phyloP scores from a whole-genome alignment of 495 filamentous ascomycete genomes.

The Pyrenula massariospora region DNA sequence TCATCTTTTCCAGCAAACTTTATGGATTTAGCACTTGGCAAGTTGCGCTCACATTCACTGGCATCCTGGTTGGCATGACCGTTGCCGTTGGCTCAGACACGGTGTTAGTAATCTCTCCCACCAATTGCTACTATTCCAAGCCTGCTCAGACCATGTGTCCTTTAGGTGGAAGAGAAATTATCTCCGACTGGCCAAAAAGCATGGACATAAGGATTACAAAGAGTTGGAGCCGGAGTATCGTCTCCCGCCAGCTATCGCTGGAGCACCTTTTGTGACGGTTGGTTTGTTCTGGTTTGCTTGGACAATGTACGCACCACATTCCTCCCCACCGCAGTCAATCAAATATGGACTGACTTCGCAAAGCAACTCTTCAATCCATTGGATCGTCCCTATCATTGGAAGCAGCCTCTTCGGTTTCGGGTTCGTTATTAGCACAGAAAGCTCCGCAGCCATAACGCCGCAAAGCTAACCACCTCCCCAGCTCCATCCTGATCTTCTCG shows the following conservation, averaged over 20 bases:
- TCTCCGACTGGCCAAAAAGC: slow-evolving; percentile 33
- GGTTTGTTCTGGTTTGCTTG: slow-evolving; percentile 54
- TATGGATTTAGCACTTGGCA: slow-evolving; percentile 35
- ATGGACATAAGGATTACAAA: no score
- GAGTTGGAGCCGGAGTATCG: slow-evolving; percentile 21
- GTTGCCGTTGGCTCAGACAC: slow-evolving; percentile 39
- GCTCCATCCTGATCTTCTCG: slow-evolving; percentile 8
- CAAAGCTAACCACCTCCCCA: no score
- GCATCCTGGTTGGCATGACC: slow-evolving; percentile 38
- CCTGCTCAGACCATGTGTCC: no score
- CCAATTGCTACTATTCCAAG: no score
- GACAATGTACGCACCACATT: slow-evolving; percentile 34
- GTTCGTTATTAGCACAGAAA: no score
- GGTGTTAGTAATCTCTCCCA: no score
- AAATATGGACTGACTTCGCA: no score
- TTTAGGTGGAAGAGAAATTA: slow-evolving; percentile 51
- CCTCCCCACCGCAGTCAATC: no score
- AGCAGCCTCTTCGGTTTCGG: slow-evolving; percentile 35
- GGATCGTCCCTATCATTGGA: slow-evolving; percentile 37
- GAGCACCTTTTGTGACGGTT: slow-evolving; percentile 34
- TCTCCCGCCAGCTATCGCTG: slow-evolving; percentile 27
- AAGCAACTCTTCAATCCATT: no score
- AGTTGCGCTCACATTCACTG: slow-evolving; percentile 22
- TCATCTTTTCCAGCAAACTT: slow-evolving; percentile 40
- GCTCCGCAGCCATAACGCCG: no score